phyloP scores from a whole-genome alignment of 2,329 filamentous ascomycete species.

The Pseudopyricularia javanii region DNA sequence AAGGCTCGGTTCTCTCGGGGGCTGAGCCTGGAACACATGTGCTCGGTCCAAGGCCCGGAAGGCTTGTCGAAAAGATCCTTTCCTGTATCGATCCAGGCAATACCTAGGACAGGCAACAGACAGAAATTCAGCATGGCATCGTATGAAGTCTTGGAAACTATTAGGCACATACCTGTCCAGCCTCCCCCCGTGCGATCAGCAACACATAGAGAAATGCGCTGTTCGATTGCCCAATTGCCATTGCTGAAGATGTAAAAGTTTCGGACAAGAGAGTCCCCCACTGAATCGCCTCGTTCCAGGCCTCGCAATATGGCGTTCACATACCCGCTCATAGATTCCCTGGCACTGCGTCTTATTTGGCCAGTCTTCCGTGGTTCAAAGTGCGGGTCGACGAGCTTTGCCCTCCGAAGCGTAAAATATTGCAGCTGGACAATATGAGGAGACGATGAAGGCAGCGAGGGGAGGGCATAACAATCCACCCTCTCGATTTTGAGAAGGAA shows the following conservation, averaged over 20 bases:
- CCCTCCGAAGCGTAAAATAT: not conserved
- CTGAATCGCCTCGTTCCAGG: not conserved
- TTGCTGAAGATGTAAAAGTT: not conserved
- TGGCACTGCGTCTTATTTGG: not conserved
- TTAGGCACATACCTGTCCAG: not conserved
- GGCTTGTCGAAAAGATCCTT: not conserved
- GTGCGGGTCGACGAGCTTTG: not conserved
- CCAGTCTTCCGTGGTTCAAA: not conserved
- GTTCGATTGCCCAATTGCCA: not conserved
- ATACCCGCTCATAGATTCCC: not conserved
- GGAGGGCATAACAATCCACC: not conserved
- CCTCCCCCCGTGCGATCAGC: not conserved
- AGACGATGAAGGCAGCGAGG: not conserved
- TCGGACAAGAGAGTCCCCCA: not conserved
- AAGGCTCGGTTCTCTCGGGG: not conserved
- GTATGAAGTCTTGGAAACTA: not conserved
- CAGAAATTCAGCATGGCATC: not conserved
- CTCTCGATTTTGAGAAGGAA: not conserved
- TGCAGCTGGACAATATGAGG: not conserved
- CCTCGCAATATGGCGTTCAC: not conserved
- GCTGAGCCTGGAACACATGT: not conserved
- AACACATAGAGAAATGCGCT: not conserved
- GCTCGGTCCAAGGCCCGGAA: not conserved
- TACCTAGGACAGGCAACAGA: not conserved
- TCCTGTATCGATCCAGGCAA: not conserved